A percentile compares a stretch with the other conserved stretches of the same genome.
phyloP scores from a whole-genome alignment of 305 asterid species.

The Solanum aculeatissimum region DNA sequence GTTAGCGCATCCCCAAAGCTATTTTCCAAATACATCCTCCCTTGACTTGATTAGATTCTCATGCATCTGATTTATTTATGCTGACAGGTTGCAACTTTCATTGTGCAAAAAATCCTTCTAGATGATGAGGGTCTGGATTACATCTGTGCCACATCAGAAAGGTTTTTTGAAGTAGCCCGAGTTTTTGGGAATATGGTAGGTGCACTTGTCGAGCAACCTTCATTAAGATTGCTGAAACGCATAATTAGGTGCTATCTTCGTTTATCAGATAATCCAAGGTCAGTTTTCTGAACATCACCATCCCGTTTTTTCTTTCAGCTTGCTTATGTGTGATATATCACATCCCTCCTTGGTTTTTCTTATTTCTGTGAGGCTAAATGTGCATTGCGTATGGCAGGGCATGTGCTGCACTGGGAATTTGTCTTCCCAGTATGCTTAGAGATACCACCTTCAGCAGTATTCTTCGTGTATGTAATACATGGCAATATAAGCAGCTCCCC shows the following conservation, averaged over 20 bases:
- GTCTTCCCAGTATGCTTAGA: conserved; percentile 43
- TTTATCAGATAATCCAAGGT: conserved; percentile 83
- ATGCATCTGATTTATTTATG: background rate
- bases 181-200: conserved; percentile 83
- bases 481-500: background rate
- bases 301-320: background rate
- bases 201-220: conserved; percentile 80
- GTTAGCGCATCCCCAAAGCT: conserved; percentile 32
- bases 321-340: background rate
- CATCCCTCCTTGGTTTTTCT: background rate
- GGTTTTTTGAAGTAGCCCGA: conserved; percentile 78
- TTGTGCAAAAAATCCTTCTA: conserved; percentile 85
- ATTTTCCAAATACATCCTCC: background rate
- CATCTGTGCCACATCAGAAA: conserved; percentile 78
- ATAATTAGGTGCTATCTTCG: conserved; percentile 91
- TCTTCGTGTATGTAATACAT: background rate
- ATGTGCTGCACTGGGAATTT: conserved; percentile 28
- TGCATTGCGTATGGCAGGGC: conserved; percentile 38
- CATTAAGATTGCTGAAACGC: conserved; percentile 70
- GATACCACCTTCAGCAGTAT: conserved; percentile 31
- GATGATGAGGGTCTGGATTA: conserved; percentile 92
- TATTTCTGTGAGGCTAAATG: background rate
- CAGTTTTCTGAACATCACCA: background rate
- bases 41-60: background rate
- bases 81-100: conserved; percentile 93